Evolutionary conservation across 345 rosid species (phyloP).

Genomic region (Cardamine chenopodiifolia): DNA sequence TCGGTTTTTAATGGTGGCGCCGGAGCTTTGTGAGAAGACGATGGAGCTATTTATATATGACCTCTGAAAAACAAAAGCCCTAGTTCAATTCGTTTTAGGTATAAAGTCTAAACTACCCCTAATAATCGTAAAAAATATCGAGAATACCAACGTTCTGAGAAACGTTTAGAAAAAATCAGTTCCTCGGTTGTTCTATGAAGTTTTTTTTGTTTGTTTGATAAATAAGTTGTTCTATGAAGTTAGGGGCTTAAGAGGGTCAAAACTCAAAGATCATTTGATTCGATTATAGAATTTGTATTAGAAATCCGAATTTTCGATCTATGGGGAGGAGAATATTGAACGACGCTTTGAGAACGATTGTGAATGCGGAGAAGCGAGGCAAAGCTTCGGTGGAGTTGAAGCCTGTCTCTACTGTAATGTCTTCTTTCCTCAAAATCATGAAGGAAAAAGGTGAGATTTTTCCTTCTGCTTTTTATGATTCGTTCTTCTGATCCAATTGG

Average conservation of each 20-base stretch:
- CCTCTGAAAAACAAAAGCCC: slow-evolving; percentile 33
- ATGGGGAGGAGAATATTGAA: slow-evolving; percentile 94
- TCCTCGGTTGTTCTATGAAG: background rate
- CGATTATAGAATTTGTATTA: background rate
- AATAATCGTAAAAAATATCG: background rate
- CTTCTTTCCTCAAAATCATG: slow-evolving; percentile 90
- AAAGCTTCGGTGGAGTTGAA: slow-evolving; percentile 76
- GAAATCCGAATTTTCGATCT: background rate
- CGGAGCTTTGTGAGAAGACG: slow-evolving; percentile 27
- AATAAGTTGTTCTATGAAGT: slow-evolving; percentile 2
- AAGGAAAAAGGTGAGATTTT: slow-evolving; percentile 63
- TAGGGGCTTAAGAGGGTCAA: too few species aligned
- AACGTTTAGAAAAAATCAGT: background rate
- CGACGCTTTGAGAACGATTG: slow-evolving; percentile 81
- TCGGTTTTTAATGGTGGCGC: slow-evolving; percentile 30
- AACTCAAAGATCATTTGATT: slow-evolving; percentile 18
- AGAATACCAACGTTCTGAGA: background rate
- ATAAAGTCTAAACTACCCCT: slow-evolving; percentile 22
- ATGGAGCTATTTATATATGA: slow-evolving; percentile 37
- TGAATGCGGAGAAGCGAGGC: slow-evolving; percentile 85
- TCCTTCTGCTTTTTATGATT: background rate
- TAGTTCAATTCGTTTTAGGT: background rate
- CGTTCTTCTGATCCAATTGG: background rate
- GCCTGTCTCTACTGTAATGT: slow-evolving; percentile 83
- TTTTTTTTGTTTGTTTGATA: too few species aligned